Conservation (phyloP, 305 asterid genomes). For the Ilex paraguariensis region DNA sequence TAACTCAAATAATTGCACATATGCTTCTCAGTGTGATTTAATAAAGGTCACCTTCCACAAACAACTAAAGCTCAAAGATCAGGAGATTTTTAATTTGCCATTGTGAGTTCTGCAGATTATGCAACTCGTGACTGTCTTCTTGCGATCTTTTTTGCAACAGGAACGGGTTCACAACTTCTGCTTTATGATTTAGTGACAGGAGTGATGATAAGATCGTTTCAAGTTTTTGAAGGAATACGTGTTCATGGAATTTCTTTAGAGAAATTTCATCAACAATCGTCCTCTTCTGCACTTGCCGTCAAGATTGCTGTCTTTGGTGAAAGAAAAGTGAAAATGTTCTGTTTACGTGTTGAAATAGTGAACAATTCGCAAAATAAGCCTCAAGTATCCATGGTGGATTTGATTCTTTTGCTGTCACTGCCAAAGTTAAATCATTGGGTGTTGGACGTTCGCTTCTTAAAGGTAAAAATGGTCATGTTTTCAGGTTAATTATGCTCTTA, state of each 20-base stretch:
- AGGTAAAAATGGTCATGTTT: slow-evolving; percentile 28
- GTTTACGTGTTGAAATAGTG: slow-evolving; percentile 29
- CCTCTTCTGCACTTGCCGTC: slow-evolving; percentile 22
- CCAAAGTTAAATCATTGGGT: slow-evolving; percentile 83
- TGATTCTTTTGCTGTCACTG: slow-evolving; percentile 45
- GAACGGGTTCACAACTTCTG: slow-evolving; percentile 82
- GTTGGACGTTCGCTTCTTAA: slow-evolving; percentile 70
- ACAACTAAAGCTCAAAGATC: not conserved
- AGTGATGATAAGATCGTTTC: slow-evolving; percentile 41
- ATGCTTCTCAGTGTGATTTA: not conserved
- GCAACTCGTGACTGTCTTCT: not conserved
- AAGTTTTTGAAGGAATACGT: slow-evolving; percentile 83
- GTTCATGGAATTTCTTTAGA: slow-evolving; percentile 75
- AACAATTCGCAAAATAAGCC: slow-evolving; percentile 10
- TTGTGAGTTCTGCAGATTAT: not conserved
- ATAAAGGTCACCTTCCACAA: too few species aligned
- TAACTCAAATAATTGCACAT: too few species aligned
- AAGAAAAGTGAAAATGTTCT: slow-evolving; percentile 78
- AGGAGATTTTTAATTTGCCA: not conserved
- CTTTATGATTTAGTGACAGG: slow-evolving; percentile 54
- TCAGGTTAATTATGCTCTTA: too few species aligned
- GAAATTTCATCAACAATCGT: slow-evolving; percentile 21
- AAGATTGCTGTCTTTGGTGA: slow-evolving; percentile 73
- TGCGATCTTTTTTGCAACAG: slow-evolving; percentile 25
- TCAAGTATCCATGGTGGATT: slow-evolving; percentile 18